A percentile compares a stretch with the other conserved stretches of the same genome.
phyloP scores from a whole-genome alignment of 805 yeast genomes.

The Cyberlindnera saturnus region DNA sequence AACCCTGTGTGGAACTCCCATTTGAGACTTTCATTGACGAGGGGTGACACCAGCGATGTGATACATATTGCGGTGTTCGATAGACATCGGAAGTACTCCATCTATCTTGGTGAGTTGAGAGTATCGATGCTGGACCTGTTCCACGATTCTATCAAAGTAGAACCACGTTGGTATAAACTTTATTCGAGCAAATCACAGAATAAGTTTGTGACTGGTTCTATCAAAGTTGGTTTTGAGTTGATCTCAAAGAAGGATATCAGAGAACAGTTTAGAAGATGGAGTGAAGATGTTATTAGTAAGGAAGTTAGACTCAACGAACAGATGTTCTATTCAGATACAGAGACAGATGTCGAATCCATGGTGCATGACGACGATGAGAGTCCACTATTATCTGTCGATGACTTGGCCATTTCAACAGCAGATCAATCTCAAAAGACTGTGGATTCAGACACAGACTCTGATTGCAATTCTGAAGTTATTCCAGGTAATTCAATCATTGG shows the following conservation, averaged over 20 bases:
- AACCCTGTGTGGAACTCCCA: constrained; percentile 21
- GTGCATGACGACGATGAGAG: constrained; percentile 4
- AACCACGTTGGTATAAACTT: constrained; percentile 39
- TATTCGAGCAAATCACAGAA: constrained; percentile 34
- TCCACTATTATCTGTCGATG: background rate
- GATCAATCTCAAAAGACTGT: background rate
- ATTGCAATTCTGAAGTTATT: constrained; percentile 1
- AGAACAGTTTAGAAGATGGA: constrained; percentile 20
- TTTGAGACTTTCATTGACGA: constrained; percentile 9
- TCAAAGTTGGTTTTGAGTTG: constrained; percentile 37
- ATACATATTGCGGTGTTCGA: constrained; percentile 22
- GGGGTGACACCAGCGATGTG: constrained; percentile 7
- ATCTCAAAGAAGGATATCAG: constrained; percentile 15
- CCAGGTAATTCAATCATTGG: constrained; percentile 35
- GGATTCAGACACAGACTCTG: background rate
- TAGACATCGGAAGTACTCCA: constrained; percentile 21
- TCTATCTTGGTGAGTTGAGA: constrained; percentile 23
- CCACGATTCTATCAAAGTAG: constrained; percentile 10
- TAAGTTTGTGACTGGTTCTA: constrained; percentile 43
- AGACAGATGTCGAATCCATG: constrained; percentile 23
- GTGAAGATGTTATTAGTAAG: constrained; percentile 3
- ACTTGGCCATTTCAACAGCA: no score
- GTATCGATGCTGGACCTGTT: constrained; percentile 18
- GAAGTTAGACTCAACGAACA: constrained; percentile 18
- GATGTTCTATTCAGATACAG: constrained; percentile 20